A percentile compares a stretch with the other conserved stretches of the same genome.
These are phyloP conservation scores for Clathrus columnatus DNA, from an alignment of 768 basidiomycete species.

Conservation along the genomic window DNA sequence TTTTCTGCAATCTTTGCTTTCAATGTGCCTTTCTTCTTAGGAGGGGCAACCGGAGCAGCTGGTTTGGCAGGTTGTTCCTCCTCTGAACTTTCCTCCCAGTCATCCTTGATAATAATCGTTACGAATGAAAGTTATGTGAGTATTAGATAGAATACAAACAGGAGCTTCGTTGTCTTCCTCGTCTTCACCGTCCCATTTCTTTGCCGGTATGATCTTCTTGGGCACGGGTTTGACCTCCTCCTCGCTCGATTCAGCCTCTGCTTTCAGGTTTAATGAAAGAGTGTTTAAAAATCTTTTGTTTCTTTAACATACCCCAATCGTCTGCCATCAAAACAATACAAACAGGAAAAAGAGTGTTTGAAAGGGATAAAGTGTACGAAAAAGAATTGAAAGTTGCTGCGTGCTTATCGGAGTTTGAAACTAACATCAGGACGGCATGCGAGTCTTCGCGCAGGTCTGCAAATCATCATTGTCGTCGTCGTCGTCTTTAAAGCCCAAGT, in stretches of 20 bases:
- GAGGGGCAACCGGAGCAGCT: slow-evolving; percentile 47
- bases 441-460: not conserved
- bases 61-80: slow-evolving; percentile 37
- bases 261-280: not conserved
- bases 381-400: not conserved
- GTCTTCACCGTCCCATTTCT: slow-evolving; percentile 88
- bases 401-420: not conserved
- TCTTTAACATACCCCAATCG: slow-evolving; percentile 5
- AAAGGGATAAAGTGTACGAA: not conserved
- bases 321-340: slow-evolving; percentile 2
- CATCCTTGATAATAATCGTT: slow-evolving; percentile 47
- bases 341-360: not conserved
- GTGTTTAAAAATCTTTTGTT: not conserved
- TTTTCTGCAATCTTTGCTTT: slow-evolving; percentile 92
- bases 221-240: slow-evolving; percentile 4
- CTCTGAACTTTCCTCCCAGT: slow-evolving; percentile 85
- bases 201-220: slow-evolving; percentile 30
- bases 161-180: slow-evolving; percentile 73
- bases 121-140: slow-evolving; percentile 4
- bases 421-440: not conserved
- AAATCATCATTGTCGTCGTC: not conserved
- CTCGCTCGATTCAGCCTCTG: slow-evolving; percentile 7
- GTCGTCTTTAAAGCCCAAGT: too few species aligned
- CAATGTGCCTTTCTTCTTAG: slow-evolving; percentile 87
- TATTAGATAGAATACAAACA: slow-evolving; percentile 37